A percentile compares a stretch with the other conserved stretches of the same genome.
Evolutionary conservation across 2,329 filamentous ascomycete genomes (phyloP).

Genomic region (Cladophialophora bantiana): DNA sequence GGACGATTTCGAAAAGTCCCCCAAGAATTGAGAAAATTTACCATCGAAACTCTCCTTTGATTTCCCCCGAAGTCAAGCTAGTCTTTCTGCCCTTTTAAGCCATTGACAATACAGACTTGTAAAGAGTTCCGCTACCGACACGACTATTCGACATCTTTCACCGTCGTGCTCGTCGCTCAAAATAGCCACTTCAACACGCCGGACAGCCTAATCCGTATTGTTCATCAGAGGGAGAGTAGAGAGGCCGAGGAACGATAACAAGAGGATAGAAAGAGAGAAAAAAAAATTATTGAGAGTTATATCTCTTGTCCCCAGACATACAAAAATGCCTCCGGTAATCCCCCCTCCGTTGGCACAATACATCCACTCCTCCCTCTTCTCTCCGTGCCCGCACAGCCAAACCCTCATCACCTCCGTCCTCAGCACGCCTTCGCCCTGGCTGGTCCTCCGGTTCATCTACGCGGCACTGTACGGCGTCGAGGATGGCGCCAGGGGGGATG

Average conservation of each 20-base stretch:
- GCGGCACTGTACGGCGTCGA: conserved; percentile 49
- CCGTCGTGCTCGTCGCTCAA: too few relatives aligned
- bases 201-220: too few relatives aligned
- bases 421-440: conserved; percentile 63
- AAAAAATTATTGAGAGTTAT: too few relatives aligned
- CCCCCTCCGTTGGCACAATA: conserved; percentile 51
- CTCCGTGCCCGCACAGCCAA: conserved; percentile 44
- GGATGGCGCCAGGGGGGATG: conserved; percentile 21
- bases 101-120: too few relatives aligned
- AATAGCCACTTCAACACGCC: too few relatives aligned
- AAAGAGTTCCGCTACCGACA: too few relatives aligned
- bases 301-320: neutral
- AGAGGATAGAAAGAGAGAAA: too few relatives aligned
- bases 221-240: too few relatives aligned
- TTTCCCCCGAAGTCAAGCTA: too few relatives aligned
- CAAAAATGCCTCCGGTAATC: conserved; percentile 49
- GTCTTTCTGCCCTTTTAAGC: too few relatives aligned
- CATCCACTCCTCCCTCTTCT: conserved; percentile 45
- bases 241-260: too few relatives aligned
- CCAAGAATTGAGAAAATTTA: neutral
- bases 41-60: neutral
- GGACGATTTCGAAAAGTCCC: neutral
- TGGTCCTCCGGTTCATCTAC: conserved; percentile 57
- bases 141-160: too few relatives aligned
- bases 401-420: conserved; percentile 54